Percentiles rank a stretch among this genome's conserved stretches.
phyloP scores from a whole-genome alignment of 2,329 filamentous ascomycete species.

The Cytospora piceae region DNA sequence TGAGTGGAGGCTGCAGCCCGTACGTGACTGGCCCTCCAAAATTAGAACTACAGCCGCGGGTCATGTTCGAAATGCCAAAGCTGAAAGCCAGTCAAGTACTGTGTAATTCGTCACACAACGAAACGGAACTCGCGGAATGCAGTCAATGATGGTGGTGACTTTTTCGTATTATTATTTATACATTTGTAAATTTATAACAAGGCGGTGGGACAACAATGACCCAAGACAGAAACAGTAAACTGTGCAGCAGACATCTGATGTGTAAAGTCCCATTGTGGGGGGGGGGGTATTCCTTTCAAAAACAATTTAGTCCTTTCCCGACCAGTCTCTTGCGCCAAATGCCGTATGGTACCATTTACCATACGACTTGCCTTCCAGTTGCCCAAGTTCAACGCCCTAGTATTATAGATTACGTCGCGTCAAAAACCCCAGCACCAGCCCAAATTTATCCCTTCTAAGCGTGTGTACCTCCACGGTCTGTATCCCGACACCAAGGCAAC shows the following conservation, averaged over 20 bases:
- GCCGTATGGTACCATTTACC: slow-evolving; percentile 1
- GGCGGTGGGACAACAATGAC: not conserved
- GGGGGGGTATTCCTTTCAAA: not conserved
- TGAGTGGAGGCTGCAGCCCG: not conserved
- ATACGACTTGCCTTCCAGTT: slow-evolving; percentile 4
- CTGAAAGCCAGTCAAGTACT: not conserved
- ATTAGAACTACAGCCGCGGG: not conserved
- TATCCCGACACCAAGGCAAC: not conserved
- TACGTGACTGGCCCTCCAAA: not conserved
- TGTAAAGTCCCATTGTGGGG: not conserved
- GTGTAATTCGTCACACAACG: not conserved
- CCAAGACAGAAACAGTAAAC: too few species aligned
- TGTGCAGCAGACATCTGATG: not conserved
- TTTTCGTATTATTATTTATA: not conserved
- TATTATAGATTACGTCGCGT: not conserved
- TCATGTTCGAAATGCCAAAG: not conserved
- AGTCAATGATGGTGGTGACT: not conserved
- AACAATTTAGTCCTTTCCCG: not conserved
- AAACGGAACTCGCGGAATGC: not conserved
- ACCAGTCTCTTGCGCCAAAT: slow-evolving; percentile 20
- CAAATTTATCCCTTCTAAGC: not conserved
- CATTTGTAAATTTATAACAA: not conserved
- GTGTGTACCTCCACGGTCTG: not conserved
- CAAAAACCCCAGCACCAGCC: not conserved
- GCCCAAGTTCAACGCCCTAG: not conserved